Base-by-base conservation (phyloP, 192 early-diverging fungal species). In the Podila epigama region DNA sequence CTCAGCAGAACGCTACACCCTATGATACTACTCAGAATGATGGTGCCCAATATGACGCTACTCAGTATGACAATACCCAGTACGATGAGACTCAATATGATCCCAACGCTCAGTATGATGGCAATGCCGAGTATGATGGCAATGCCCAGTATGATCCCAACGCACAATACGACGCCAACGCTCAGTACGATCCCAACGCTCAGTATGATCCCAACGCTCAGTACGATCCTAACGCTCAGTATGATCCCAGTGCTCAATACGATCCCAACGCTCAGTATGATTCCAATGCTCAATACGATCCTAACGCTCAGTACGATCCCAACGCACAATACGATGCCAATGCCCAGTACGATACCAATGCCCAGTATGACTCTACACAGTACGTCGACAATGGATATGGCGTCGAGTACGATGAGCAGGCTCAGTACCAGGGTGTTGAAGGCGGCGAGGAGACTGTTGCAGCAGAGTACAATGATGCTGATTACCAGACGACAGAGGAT, bases 391-490 rank as follows among this genome's bases (percentile, higher is more conserved):
- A 48, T 28, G 10, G 29, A 12, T 32, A 54, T 25, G 44, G 44
- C n/a, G 52, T 28, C 22, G 52, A 27, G 16, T 68, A 54, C 58
- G 54, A 66, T 0, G 58, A 60, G 4, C 70, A 75, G 40, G 48
- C 48, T n/a, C 69, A 51, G 29, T 54, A 52, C 16, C 61, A 39
- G 8, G 20, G 5, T 36, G 51, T 35, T 41, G 54, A 60, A 20
- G 48, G 40, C 39, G 64, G 16, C 37, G 60, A 66, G 31, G 61
- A 63, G 33, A 54, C 25, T 5, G 6, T 62, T 6, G 64, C 58
- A 16, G 62, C 64, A 3, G 64, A 77, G 50, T 64, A 64, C 56
- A 68, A 28, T 35, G 72, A 68, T 18, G 29, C 25, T 1, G n/a
- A 10, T 28, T 56, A 28, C 20, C 54, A 68, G 42, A 27, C 42